A percentile compares a stretch with the other conserved stretches of the same genome.
Conservation (phyloP, 768 basidiomycete species). For the Dendrothele bispora region DNA sequence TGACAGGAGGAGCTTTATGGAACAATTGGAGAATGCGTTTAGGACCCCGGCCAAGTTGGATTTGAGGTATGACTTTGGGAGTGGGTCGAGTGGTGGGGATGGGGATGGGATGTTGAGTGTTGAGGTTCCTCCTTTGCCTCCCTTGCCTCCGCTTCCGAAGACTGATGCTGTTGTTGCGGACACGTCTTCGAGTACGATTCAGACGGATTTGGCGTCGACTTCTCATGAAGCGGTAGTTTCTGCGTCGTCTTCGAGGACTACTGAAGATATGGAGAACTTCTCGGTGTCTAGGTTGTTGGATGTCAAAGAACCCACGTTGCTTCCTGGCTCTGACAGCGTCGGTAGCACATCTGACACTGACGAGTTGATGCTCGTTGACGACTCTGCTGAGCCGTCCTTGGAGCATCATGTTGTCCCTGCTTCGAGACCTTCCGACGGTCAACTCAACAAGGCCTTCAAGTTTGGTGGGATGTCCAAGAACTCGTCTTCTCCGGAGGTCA, state of each 20-base stretch:
- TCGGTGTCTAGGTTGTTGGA: conserved; percentile 17
- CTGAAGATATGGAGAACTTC: conserved; percentile 2
- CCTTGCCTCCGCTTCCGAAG: conserved; percentile 47
- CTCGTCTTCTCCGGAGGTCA: conserved; percentile 15
- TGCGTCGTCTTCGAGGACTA: conserved; percentile 18
- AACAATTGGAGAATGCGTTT: conserved; percentile 81
- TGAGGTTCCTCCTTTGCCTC: conserved; percentile 54
- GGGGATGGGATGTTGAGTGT: conserved; percentile 30
- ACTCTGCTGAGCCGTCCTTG: conserved; percentile 13
- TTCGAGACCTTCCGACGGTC: conserved; percentile 58
- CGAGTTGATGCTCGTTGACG: conserved; percentile 11
- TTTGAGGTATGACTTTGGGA: conserved; percentile 46
- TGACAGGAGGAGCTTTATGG: conserved; percentile 74
- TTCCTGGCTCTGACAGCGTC: conserved; percentile 38
- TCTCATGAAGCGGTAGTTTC: conserved; percentile 2
- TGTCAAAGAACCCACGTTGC: conserved; percentile 35
- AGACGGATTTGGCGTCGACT: not conserved
- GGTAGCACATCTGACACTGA: conserved; percentile 40
- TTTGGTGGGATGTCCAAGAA: conserved; percentile 60
- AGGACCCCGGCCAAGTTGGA: conserved; percentile 72
- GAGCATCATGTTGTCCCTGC: conserved; percentile 29
- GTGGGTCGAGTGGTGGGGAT: no score
- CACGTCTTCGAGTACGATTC: not conserved
- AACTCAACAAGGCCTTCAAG: conserved; percentile 70
- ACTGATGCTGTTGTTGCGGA: conserved; percentile 22